Evolutionary conservation across 2,329 filamentous ascomycete species (phyloP).

Genomic region (Colletotrichum falcatum): DNA sequence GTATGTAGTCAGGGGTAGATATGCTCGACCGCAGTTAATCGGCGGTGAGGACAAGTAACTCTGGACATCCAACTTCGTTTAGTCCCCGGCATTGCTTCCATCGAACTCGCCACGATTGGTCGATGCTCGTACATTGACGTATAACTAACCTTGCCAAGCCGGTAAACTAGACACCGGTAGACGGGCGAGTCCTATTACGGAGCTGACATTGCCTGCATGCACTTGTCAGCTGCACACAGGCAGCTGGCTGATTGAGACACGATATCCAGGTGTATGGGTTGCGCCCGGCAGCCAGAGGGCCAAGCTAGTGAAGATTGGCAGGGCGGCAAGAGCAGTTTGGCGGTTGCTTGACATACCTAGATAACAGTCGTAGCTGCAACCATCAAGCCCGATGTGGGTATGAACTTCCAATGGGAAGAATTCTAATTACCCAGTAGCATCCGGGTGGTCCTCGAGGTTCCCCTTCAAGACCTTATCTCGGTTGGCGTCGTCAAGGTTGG

Average conservation of each 20-base stretch:
- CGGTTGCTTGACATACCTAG: not conserved
- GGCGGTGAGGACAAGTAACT: not conserved
- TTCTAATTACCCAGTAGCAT: not conserved
- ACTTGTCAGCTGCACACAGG: conserved; percentile 17
- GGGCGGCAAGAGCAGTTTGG: not conserved
- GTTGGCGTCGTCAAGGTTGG: not conserved
- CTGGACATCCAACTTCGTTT: no score
- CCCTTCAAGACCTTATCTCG: not conserved
- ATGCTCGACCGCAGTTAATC: no score
- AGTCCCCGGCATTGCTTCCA: no score
- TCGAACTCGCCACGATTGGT: not conserved
- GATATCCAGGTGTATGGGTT: not conserved
- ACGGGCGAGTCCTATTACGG: not conserved
- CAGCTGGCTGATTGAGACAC: not conserved
- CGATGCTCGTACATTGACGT: not conserved
- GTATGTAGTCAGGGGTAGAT: not conserved
- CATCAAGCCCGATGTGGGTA: not conserved
- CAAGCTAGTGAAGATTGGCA: not conserved
- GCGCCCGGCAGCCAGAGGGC: not conserved
- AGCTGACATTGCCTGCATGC: conserved; percentile 18
- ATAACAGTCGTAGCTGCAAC: not conserved
- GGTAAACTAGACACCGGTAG: not conserved
- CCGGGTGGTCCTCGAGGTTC: not conserved
- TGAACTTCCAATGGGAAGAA: not conserved
- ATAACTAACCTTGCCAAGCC: not conserved